Conservation (phyloP, 2,329 filamentous ascomycete species). For the Rhynchosporium graminicola region DNA sequence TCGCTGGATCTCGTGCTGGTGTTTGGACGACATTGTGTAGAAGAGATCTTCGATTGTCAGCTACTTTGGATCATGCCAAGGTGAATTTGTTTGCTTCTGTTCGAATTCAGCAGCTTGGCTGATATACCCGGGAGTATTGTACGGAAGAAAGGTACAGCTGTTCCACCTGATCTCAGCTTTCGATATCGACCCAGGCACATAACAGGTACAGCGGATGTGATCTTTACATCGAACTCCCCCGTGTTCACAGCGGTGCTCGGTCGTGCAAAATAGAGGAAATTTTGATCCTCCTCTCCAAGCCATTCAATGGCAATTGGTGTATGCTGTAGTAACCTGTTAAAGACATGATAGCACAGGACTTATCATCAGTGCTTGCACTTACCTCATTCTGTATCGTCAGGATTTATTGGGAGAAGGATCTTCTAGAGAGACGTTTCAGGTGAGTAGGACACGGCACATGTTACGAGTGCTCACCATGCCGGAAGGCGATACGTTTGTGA, state of each 20-base stretch:
- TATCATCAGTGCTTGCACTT: too few relatives aligned
- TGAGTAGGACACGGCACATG: not conserved
- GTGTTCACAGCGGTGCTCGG: too few relatives aligned
- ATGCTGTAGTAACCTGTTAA: too few relatives aligned
- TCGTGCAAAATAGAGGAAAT: too few relatives aligned
- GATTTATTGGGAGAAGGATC: not conserved
- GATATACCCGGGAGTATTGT: not conserved
- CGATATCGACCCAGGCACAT: not conserved
- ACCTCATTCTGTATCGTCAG: too few relatives aligned
- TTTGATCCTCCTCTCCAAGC: not conserved
- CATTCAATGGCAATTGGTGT: not conserved
- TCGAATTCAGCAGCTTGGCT: not conserved
- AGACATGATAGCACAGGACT: too few relatives aligned
- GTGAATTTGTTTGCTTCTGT: not conserved
- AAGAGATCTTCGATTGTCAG: not conserved
- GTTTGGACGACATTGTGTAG: not conserved
- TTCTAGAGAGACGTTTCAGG: too few relatives aligned
- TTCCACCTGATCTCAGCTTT: slow-evolving; percentile 3
- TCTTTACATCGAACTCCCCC: not conserved
- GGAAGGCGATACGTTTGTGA: not conserved
- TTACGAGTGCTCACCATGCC: not conserved
- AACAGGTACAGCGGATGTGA: not conserved
- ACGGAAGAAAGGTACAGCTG: not conserved
- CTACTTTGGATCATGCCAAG: not conserved
- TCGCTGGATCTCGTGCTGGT: not conserved